Evolutionary conservation across 2,329 filamentous ascomycete species (phyloP), one percentile per base, ranked within the genome.

Genomic region (Pseudogymnoascus sp.): DNA sequence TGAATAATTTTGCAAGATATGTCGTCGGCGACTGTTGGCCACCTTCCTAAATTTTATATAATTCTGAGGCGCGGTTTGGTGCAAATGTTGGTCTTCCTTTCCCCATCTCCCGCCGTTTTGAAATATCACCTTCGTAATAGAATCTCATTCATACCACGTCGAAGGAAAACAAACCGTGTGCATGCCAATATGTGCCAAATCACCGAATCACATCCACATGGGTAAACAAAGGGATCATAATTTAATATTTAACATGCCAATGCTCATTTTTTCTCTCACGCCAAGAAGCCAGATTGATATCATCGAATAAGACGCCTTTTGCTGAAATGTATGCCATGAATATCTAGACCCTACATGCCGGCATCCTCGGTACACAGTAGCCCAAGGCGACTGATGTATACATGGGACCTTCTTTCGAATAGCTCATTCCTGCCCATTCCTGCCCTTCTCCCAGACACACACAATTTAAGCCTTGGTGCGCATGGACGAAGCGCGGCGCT

Each of bases 401-500:
- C 18, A 61, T 61, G 34, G 59, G 26, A 18, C 59, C 40, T 59
- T 54, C 40, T 42, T 54, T 62, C 42, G 23, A 54, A 62, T 62
- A 63, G 31, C 62, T 60, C 62, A 60, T 60, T 54, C 39, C 76
- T 83, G 82, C 91, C 92, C 80, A 57, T 23, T 39, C 59, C 34
- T 40, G 12, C 34, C 34, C 34, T 60, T 23, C 51, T 36, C 84
- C 85, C 83, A 61, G 59, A 7, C 23, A 29, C 6, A 40, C 11
- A 40, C 93, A 42, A 61, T 61, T 6, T 61, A 61, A 61, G 59
- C 59, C 34, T 61, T 61, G 29, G 54, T 93, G 84, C 84, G 87
- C 88, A 96, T 91, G 76, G 93, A 97, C 79, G 90, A 96, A 74
- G 93, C 93, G 78, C 95, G 87, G 79, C 95, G 88, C 92, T 97